These are phyloP conservation scores for Inga oerstediana DNA, from an alignment of 306 rosid species.

Conservation along the genomic window DNA sequence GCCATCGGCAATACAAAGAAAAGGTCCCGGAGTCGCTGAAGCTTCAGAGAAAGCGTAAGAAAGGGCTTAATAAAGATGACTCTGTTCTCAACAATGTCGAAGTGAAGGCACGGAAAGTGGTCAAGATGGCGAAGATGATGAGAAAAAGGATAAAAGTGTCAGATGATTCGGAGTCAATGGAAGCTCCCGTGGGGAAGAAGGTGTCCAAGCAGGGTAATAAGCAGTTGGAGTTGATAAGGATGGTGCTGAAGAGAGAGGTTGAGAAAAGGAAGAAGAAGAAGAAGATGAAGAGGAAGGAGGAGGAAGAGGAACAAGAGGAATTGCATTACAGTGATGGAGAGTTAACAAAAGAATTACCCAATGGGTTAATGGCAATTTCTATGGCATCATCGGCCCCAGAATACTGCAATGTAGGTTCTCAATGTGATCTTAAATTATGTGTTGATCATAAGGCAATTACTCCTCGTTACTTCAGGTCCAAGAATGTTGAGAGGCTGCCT, in stretches of 20 bases:
- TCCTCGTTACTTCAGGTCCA: constrained; percentile 79
- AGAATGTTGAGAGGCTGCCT: constrained; percentile 74
- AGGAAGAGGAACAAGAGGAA: constrained; percentile 39
- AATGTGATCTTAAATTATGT: constrained; percentile 49
- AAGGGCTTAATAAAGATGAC: constrained; percentile 37
- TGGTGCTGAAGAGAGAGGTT: constrained; percentile 83
- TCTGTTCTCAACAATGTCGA: constrained; percentile 36
- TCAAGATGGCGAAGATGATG: constrained; percentile 46
- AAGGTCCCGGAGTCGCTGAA: constrained; percentile 91
- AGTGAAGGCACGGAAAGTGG: constrained; percentile 62
- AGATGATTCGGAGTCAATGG: constrained; percentile 39
- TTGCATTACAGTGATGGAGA: constrained; percentile 49
- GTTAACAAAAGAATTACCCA: constrained; percentile 76
- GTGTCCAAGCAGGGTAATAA: constrained; percentile 52
- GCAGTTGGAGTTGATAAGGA: constrained; percentile 83
- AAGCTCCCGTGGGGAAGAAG: constrained; percentile 46
- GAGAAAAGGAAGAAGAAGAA: constrained; percentile 56
- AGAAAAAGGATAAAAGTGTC: constrained; percentile 52
- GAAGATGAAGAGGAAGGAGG: constrained; percentile 25
- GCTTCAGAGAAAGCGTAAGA: constrained; percentile 59
- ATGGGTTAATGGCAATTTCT: constrained; percentile 89
- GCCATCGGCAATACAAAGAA: constrained; percentile 77
- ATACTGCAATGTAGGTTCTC: constrained; percentile 63
- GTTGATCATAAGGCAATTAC: constrained; percentile 41
- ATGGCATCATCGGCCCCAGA: constrained; percentile 50